A percentile compares a stretch with the other conserved stretches of the same genome.
phyloP scores from a whole-genome alignment of 352 stramenopile genomes.

The Globisporangium emineosum region DNA sequence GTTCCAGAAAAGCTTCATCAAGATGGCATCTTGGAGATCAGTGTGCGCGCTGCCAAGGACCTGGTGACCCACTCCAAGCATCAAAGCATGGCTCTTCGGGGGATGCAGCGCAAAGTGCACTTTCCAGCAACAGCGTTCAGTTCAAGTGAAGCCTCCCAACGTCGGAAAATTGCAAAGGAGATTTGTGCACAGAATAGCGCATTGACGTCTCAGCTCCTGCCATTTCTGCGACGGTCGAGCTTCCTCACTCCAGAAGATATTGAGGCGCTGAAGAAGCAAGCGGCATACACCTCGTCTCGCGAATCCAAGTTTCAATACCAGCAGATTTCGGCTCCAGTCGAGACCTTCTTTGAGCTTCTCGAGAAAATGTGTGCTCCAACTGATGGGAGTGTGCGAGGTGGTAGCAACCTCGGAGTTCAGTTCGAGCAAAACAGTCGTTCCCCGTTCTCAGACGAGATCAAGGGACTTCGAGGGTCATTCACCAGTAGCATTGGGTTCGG shows the following conservation, averaged over 20 bases:
- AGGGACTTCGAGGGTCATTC: background rate
- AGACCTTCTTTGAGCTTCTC: slow-evolving; percentile 40
- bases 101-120: slow-evolving; percentile 26
- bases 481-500: background rate
- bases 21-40: slow-evolving; percentile 63
- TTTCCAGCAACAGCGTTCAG: slow-evolving; percentile 38
- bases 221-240: slow-evolving; percentile 18
- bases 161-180: slow-evolving; percentile 26
- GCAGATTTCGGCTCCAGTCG: slow-evolving; percentile 21
- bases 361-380: slow-evolving; percentile 22
- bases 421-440: background rate
- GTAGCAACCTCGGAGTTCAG: background rate
- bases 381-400: too few relatives aligned
- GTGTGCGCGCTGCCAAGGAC: slow-evolving; percentile 53
- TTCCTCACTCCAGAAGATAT: slow-evolving; percentile 2
- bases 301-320: slow-evolving; percentile 9
- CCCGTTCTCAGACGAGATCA: background rate
- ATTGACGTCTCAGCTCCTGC: slow-evolving; percentile 29
- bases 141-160: slow-evolving; percentile 21
- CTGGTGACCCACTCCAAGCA: slow-evolving; percentile 26
- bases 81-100: slow-evolving; percentile 10
- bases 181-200: slow-evolving; percentile 40
- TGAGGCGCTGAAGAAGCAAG: background rate
- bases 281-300: background rate
- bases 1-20: slow-evolving; percentile 59